Conservation (phyloP, 805 yeast species). For the Yamadazyma phyllophila region DNA sequence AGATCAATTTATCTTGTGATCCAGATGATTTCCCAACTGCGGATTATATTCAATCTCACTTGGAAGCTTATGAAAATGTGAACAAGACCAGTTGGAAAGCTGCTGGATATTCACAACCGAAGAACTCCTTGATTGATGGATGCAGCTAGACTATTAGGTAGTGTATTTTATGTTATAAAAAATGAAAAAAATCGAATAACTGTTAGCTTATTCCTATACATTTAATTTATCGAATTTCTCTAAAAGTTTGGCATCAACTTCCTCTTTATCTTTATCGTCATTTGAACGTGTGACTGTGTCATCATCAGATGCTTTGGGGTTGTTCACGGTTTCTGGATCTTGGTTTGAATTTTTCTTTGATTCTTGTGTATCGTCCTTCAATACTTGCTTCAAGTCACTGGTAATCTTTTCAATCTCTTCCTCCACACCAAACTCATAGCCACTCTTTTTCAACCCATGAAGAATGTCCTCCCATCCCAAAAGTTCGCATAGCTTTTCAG, state of each 20-base stretch:
- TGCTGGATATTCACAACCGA: conserved; percentile 62
- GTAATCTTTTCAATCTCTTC: conserved; percentile 14
- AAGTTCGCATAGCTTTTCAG: conserved; percentile 47
- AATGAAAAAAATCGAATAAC: not conserved
- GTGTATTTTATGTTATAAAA: conserved; percentile 8
- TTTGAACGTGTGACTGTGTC: not conserved
- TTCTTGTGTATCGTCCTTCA: conserved; percentile 9
- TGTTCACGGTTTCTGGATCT: not conserved
- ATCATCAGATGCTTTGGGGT: not conserved
- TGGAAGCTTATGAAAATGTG: conserved; percentile 61
- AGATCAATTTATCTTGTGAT: conserved; percentile 71
- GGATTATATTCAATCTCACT: conserved; percentile 74
- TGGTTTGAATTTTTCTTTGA: not conserved
- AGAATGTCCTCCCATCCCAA: conserved; percentile 68
- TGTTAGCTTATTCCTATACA: not conserved
- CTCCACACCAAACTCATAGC: conserved; percentile 13
- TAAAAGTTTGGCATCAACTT: not conserved
- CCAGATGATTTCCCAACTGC: conserved; percentile 82
- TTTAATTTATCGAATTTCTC: conserved; percentile 1
- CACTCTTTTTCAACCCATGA: conserved; percentile 32
- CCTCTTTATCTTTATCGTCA: conserved; percentile 1
- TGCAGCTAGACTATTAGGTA: conserved; percentile 12
- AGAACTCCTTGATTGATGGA: conserved; percentile 28
- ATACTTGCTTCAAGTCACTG: conserved; percentile 11
- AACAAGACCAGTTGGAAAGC: conserved; percentile 73